phyloP scores from a whole-genome alignment of 345 rosid genomes.

The Euphorbia peplus region DNA sequence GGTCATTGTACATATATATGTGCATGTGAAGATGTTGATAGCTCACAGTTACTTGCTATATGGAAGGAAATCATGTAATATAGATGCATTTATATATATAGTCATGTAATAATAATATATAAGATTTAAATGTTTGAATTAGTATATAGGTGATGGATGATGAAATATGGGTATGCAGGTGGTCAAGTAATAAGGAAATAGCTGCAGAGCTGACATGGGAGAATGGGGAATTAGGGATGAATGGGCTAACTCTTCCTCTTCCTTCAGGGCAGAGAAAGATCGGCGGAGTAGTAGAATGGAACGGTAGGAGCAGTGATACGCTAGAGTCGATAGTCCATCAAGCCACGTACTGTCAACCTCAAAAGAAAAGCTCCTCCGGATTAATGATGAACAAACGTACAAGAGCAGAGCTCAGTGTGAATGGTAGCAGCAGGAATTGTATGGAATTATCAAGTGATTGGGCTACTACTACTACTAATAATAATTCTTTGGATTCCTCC shows the following conservation, averaged over 20 bases:
- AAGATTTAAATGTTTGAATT: no score
- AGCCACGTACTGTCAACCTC: no score
- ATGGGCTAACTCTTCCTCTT: conserved; percentile 37
- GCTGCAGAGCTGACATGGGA: conserved; percentile 53
- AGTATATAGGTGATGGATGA: not conserved
- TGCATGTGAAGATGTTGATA: no score
- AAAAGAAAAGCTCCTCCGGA: no score
- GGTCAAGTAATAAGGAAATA: conserved; percentile 48
- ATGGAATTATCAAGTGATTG: conserved; percentile 20
- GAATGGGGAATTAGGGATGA: conserved; percentile 45
- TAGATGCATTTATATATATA: no score
- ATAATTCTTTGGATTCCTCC: conserved; percentile 43
- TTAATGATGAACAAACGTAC: conserved; percentile 33
- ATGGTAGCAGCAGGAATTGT: conserved; percentile 10
- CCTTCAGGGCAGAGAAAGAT: conserved; percentile 23
- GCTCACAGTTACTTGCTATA: not conserved
- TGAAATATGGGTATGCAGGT: conserved; percentile 18
- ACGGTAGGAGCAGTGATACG: conserved; percentile 24
- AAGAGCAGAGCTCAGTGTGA: conserved; percentile 15
- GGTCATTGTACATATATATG: no score
- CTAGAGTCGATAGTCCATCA: conserved; percentile 57
- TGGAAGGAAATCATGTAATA: not conserved
- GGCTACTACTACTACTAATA: conserved; percentile 28
- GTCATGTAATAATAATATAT: no score
- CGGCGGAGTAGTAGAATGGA: no score